These are phyloP conservation scores for Pouteria campechiana DNA, from an alignment of 179 eudicot genomes.

Conservation along the genomic window DNA sequence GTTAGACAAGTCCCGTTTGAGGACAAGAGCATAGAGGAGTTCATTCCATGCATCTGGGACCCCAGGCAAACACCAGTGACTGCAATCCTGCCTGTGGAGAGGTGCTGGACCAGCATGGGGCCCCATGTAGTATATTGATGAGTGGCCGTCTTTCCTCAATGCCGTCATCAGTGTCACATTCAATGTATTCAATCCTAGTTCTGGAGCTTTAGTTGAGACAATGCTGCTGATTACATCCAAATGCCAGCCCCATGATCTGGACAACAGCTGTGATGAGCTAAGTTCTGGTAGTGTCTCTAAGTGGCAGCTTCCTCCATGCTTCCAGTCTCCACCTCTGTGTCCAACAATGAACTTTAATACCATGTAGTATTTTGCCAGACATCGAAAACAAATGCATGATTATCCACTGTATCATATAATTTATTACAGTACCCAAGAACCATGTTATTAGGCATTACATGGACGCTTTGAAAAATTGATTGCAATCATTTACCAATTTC, in stretches of 20 bases:
- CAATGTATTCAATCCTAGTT: constrained; percentile 23
- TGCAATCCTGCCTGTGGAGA: constrained; percentile 51
- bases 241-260: constrained; percentile 41
- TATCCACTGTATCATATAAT: no score
- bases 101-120: constrained; percentile 35
- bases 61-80: constrained; percentile 92
- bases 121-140: constrained; percentile 49
- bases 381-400: no score
- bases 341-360: no score
- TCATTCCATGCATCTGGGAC: constrained; percentile 87
- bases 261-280: constrained; percentile 30
- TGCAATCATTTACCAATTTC: no score
- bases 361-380: neutral
- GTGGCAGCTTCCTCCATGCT: constrained; percentile 71
- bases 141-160: constrained; percentile 67
- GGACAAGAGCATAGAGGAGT: constrained; percentile 49
- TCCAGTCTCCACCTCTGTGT: constrained; percentile 81
- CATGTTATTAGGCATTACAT: no score
- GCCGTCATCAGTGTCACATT: constrained; percentile 49
- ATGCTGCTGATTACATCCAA: constrained; percentile 20
- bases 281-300: constrained; percentile 65
- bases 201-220: constrained; percentile 4
- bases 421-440: no score
- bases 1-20: constrained; percentile 19
- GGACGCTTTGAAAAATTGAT: no score